A percentile compares a stretch with the other conserved stretches of the same genome.
Conservation (phyloP, 257 asterid species). For the Apocynum venetum region DNA sequence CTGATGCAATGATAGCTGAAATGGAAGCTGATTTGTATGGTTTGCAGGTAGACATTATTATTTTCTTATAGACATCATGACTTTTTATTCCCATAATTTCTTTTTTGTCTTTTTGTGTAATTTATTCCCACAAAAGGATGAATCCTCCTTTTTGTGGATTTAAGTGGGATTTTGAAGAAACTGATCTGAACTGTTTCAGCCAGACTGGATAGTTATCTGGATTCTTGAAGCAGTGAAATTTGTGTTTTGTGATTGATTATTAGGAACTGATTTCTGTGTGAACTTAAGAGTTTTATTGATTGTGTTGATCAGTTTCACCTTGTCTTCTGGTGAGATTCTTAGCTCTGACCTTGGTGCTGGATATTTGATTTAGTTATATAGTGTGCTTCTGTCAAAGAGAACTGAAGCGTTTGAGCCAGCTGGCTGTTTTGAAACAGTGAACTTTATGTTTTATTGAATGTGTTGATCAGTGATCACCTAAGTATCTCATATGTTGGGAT, state of each 20-base stretch:
- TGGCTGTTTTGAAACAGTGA: neutral
- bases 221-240: neutral
- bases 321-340: neutral
- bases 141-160: neutral
- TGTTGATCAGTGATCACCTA: neutral
- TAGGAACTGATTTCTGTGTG: neutral
- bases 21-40: constrained; percentile 76
- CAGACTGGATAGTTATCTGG: neutral
- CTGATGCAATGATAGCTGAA: constrained; percentile 80
- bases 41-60: constrained; percentile 50
- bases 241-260: neutral
- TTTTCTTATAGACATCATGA: neutral
- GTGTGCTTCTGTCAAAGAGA: neutral
- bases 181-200: neutral
- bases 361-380: neutral
- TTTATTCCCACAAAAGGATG: too few relatives aligned
- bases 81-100: neutral
- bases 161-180: neutral
- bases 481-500: neutral
- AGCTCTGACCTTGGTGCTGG: neutral
- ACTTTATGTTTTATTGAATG: neutral
- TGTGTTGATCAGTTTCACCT: neutral
- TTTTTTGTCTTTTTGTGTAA: neutral
- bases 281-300: neutral
- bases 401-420: neutral